Evolutionary conservation across 495 filamentous ascomycete species (phyloP).

Genomic region (Lasiosphaeria miniovina): DNA sequence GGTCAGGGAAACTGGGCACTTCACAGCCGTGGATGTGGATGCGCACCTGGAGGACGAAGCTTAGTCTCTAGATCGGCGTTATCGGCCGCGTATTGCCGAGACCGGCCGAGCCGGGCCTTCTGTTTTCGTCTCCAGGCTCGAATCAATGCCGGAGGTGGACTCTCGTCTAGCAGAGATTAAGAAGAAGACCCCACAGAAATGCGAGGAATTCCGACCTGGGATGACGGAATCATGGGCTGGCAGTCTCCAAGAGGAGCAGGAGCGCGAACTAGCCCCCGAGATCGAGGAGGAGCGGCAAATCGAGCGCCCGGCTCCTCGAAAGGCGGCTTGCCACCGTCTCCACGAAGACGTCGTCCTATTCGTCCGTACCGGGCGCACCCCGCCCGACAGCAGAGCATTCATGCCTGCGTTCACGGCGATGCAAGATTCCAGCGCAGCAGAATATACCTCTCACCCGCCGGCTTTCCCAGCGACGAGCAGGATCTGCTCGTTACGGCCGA

Average conservation of each 20-base stretch:
- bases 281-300: slow-evolving; percentile 57
- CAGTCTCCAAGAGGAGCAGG: slow-evolving; percentile 65
- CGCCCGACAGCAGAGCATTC: slow-evolving; percentile 30
- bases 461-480: slow-evolving; percentile 39
- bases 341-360: slow-evolving; percentile 46
- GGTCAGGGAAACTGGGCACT: too few species aligned
- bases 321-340: slow-evolving; percentile 41
- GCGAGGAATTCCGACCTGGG: too few species aligned
- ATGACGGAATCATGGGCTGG: not conserved
- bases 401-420: slow-evolving; percentile 49
- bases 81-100: too few species aligned
- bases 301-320: slow-evolving; percentile 42
- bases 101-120: too few species aligned
- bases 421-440: slow-evolving; percentile 21
- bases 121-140: too few species aligned
- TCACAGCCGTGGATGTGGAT: too few species aligned
- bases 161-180: too few species aligned
- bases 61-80: too few species aligned
- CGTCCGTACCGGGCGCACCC: slow-evolving; percentile 10
- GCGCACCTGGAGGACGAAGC: too few species aligned
- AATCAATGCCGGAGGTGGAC: too few species aligned
- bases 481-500: slow-evolving; percentile 54
- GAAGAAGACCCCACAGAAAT: too few species aligned
- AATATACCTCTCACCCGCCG: slow-evolving; percentile 21
- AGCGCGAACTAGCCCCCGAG: slow-evolving; percentile 64